A percentile compares a stretch with the other conserved stretches of the same genome.
Conservation (phyloP, 2,329 filamentous ascomycete genomes). For the Colletotrichum camelliae region DNA sequence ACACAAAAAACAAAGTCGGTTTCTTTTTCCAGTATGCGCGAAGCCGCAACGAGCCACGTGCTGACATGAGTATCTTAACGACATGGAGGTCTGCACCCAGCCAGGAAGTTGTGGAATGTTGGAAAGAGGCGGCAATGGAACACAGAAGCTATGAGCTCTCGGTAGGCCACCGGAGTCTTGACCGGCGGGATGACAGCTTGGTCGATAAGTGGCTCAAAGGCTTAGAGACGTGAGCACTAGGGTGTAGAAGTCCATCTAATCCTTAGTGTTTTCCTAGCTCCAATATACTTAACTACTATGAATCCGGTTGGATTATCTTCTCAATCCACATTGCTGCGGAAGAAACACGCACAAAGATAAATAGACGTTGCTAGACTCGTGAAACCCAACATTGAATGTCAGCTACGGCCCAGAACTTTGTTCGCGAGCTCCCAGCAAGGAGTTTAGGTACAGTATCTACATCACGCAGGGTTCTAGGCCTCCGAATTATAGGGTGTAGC, state of each 20-base stretch:
- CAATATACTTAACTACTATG: neutral
- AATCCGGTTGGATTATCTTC: neutral
- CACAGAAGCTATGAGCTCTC: neutral
- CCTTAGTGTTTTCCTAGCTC: neutral
- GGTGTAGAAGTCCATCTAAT: neutral
- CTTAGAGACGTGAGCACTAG: neutral
- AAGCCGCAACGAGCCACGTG: neutral
- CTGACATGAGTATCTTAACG: neutral
- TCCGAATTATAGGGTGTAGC: constrained; percentile 35
- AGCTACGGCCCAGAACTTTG: neutral
- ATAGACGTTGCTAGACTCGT: neutral
- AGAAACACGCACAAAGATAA: neutral
- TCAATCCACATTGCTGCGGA: neutral
- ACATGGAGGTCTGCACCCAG: neutral
- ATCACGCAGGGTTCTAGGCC: neutral
- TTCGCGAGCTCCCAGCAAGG: neutral
- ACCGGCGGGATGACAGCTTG: neutral
- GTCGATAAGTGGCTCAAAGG: neutral
- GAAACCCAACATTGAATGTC: neutral
- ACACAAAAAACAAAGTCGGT: neutral
- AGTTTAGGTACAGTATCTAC: neutral
- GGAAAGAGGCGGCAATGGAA: neutral
- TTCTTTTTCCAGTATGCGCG: neutral
- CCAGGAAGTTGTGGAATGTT: neutral
- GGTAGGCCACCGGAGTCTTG: neutral